Conservation (phyloP, 23 red algal species). For the Gracilaria domingensis region DNA sequence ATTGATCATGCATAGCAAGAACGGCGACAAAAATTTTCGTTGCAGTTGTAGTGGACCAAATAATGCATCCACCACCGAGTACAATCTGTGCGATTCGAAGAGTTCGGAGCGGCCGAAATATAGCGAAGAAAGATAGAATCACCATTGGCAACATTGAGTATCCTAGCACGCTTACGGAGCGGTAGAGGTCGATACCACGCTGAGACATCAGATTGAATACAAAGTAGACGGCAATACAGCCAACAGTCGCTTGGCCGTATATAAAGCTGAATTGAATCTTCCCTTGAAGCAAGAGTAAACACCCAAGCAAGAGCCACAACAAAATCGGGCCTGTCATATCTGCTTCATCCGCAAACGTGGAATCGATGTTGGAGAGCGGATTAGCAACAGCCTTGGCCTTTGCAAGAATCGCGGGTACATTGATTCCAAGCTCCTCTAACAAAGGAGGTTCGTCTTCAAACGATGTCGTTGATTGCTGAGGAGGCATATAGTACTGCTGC, state of each 20-base stretch:
- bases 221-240: conserved; percentile 91
- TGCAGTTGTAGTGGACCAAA: conserved; percentile 95
- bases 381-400: conserved; percentile 89
- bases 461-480: conserved; percentile 71
- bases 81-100: conserved; percentile 60
- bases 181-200: conserved; percentile 92
- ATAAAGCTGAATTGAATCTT: conserved; percentile 99
- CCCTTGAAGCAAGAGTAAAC: conserved; percentile 83
- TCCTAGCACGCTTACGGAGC: conserved; percentile 87
- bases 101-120: conserved; percentile 75
- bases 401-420: conserved; percentile 71
- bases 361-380: conserved; percentile 85
- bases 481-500: conserved; percentile 78
- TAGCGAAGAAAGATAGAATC: conserved; percentile 77
- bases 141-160: conserved; percentile 98
- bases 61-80: conserved; percentile 80
- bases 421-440: conserved; percentile 97
- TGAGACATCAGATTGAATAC: conserved; percentile 96
- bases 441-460: conserved; percentile 96
- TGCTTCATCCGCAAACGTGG: conserved; percentile 92
- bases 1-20: conserved; percentile 85
- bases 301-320: conserved; percentile 88
- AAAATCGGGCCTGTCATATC: conserved; percentile 97
- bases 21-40: conserved; percentile 96
- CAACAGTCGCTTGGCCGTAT: conserved; percentile 93